Evolutionary conservation across 164 flowering plant genomes (phyloP), one percentile per base, ranked within the genome.

Genomic region (Cinnamomum micranthum): DNA sequence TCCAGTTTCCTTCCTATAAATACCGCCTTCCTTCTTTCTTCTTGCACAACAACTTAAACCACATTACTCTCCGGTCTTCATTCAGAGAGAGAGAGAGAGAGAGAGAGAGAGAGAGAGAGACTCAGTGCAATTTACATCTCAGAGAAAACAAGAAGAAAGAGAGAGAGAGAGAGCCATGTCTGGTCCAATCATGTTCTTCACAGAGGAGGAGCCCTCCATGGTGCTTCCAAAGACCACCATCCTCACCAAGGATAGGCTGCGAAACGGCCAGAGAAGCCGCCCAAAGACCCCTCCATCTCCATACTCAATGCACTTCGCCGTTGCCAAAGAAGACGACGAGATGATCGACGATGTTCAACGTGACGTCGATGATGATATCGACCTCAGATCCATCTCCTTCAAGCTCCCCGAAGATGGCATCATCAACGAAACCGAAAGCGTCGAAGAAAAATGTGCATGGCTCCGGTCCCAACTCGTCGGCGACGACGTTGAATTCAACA

Each of bases 401-500:
- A 67, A 27, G 47, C 27, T 67, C 35, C 41, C 19, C 0, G 69
- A 28, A 13, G 67, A 72, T 6, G 68, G 51, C 1, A 5, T 60
- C 41, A n/a, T 33, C 3, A 23, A 72, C 22, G 67, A 59, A 19
- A 72, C 25, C 50, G 65, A 60, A 60, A 35, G 68, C 55, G n/a
- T 63, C 25, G 52, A 72, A 41, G 52, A 72, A 50, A 73, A 73
- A 15, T 73, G 75, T 20, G 68, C 55, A 33, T 73, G 75, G 75
- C 68, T 73, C 3, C 67, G 31, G 15, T 73, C 69, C 17, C 78
- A 76, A 50, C 27, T 76, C 4, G 23, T 76, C 23, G 78, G 71
- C 0, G 28, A 23, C 13, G 41, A 51, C 5, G 24, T 55, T 0
- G 74, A 76, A 17, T 65, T 76, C 31, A 71, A 76, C 3, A 64